A percentile compares a stretch with the other conserved stretches of the same genome.
Conservation (phyloP, 441 rosid species). For the Theobroma grandiflorum region DNA sequence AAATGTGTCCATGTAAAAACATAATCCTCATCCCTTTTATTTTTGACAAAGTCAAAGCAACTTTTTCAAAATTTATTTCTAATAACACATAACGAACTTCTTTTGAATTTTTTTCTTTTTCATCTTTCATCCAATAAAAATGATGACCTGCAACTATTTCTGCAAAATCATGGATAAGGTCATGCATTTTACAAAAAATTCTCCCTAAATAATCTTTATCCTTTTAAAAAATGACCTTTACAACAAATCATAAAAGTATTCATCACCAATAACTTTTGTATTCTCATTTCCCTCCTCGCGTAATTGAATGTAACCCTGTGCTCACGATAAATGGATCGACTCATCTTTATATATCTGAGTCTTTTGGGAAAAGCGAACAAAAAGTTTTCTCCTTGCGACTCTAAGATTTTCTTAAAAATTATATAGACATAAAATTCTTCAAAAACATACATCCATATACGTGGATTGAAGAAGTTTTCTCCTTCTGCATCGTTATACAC, state of each 20-base stretch:
- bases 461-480: not conserved
- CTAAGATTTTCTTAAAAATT: too few relatives aligned
- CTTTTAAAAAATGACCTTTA: conserved; percentile 28
- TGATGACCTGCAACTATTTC: not conserved
- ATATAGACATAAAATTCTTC: not conserved
- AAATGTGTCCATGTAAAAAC: too few relatives aligned
- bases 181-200: conserved; percentile 27
- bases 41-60: too few relatives aligned
- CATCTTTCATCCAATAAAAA: too few relatives aligned
- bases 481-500: not conserved
- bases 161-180: conserved; percentile 31
- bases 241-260: conserved; percentile 15
- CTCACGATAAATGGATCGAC: not conserved
- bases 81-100: not conserved
- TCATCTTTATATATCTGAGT: not conserved
- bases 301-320: conserved; percentile 17
- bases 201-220: conserved; percentile 6
- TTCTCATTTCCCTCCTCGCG: not conserved
- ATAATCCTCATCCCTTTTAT: too few relatives aligned
- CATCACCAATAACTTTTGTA: not conserved
- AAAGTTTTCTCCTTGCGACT: too few relatives aligned
- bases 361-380: too few relatives aligned
- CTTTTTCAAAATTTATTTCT: too few relatives aligned
- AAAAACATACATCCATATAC: not conserved
- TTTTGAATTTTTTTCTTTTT: not conserved